These are phyloP conservation scores for Paraphaeosphaeria sporulosa DNA, from an alignment of 2,329 filamentous ascomycete species.

Conservation along the genomic window DNA sequence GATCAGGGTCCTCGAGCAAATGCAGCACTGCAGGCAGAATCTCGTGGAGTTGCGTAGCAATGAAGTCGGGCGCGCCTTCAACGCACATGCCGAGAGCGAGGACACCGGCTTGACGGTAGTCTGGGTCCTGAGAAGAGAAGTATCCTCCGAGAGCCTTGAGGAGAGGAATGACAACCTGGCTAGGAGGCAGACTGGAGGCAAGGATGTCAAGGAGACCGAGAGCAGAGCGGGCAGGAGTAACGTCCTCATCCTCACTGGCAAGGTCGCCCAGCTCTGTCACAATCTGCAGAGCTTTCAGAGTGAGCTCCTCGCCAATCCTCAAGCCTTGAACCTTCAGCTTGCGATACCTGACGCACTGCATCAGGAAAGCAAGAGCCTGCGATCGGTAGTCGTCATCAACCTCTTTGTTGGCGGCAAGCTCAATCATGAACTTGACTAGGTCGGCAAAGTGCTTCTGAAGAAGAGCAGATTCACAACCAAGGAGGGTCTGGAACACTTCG, in stretches of 20 bases:
- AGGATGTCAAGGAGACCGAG: slow-evolving; percentile 89
- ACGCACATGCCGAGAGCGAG: slow-evolving; percentile 92
- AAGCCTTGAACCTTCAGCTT: slow-evolving; percentile 95
- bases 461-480: slow-evolving; percentile 86
- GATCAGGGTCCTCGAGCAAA: slow-evolving; percentile 83
- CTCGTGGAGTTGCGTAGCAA: slow-evolving; percentile 86
- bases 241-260: slow-evolving; percentile 77
- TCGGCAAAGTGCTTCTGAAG: slow-evolving; percentile 87
- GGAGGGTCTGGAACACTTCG: slow-evolving; percentile 94
- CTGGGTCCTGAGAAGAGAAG: slow-evolving; percentile 75
- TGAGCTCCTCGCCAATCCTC: slow-evolving; percentile 85
- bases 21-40: slow-evolving; percentile 86
- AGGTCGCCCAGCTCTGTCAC: slow-evolving; percentile 86
- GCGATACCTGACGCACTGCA: slow-evolving; percentile 89
- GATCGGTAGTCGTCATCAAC: slow-evolving; percentile 85
- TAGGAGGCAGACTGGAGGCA: slow-evolving; percentile 85
- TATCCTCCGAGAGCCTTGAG: slow-evolving; percentile 86
- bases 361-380: slow-evolving; percentile 91
- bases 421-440: slow-evolving; percentile 91
- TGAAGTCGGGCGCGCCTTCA: slow-evolving; percentile 96
- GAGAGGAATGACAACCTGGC: slow-evolving; percentile 91
- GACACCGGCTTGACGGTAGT: slow-evolving; percentile 88
- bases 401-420: slow-evolving; percentile 77
- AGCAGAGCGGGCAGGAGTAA: slow-evolving; percentile 84
- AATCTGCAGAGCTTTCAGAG: slow-evolving; percentile 86